These are phyloP conservation scores for Chaetothyriales sp. DNA, from an alignment of 2,329 filamentous ascomycete species.

Conservation along the genomic window DNA sequence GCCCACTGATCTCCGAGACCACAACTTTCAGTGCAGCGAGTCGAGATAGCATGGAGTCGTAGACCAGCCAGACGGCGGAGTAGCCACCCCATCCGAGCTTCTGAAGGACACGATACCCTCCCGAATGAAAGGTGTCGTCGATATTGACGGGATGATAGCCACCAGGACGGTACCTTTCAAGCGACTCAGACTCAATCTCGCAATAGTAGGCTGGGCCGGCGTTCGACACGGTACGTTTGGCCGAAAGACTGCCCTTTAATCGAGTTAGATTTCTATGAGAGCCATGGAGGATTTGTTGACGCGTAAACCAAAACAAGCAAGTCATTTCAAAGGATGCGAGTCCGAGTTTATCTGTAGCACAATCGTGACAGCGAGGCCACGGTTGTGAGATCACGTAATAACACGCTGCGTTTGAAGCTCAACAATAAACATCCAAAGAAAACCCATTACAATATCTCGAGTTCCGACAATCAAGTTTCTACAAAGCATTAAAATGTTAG, in stretches of 20 bases:
- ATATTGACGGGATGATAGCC: slow-evolving; percentile 26
- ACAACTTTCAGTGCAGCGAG: slow-evolving; percentile 7
- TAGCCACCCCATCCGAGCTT: slow-evolving; percentile 31
- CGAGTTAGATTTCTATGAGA: slow-evolving; percentile 3
- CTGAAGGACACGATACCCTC: slow-evolving; percentile 27
- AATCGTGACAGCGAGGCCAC: too few species aligned
- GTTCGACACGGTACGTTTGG: slow-evolving; percentile 4
- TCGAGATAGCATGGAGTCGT: slow-evolving; percentile 18
- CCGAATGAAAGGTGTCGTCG: slow-evolving; percentile 17
- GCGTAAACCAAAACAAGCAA: slow-evolving; percentile 3
- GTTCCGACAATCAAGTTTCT: too few species aligned
- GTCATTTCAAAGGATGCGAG: slow-evolving; percentile 3
- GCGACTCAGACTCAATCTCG: slow-evolving; percentile 14
- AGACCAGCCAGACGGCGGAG: slow-evolving; percentile 32
- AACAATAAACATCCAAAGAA: too few species aligned
- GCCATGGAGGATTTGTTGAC: slow-evolving; percentile 3
- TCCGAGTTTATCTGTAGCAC: background rate
- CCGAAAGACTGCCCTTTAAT: slow-evolving; percentile 2
- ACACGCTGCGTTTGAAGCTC: too few species aligned
- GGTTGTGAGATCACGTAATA: too few species aligned
- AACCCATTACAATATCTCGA: too few species aligned
- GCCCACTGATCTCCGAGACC: slow-evolving; percentile 6
- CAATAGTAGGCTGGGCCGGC: slow-evolving; percentile 6
- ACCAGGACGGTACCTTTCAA: slow-evolving; percentile 22
- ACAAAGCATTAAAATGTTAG: too few species aligned